Conservation (phyloP, 202 grass and related monocot genomes). For the Schoenoplectus tabernaemontani region DNA sequence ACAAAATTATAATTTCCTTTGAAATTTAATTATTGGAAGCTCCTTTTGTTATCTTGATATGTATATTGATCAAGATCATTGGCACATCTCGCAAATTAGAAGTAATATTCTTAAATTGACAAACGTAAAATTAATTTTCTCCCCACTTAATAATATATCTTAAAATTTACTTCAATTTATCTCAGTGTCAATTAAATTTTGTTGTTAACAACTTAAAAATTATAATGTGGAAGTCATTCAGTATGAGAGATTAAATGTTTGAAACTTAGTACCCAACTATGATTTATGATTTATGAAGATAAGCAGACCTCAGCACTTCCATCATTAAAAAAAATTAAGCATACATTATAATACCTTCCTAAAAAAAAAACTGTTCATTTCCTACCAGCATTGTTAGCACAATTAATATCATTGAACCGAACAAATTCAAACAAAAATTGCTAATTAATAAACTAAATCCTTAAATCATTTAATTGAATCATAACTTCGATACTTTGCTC, state of each 20-base stretch:
- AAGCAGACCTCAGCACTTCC: background rate
- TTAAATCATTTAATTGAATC: background rate
- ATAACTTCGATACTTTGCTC: background rate
- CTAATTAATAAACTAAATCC: background rate
- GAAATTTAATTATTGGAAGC: background rate
- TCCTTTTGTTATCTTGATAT: background rate
- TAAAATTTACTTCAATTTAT: too few relatives aligned
- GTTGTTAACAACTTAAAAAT: background rate
- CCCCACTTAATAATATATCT: too few relatives aligned
- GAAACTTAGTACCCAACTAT: background rate
- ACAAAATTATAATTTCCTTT: background rate
- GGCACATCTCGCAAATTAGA: background rate
- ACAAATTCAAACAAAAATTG: too few relatives aligned
- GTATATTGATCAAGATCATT: background rate
- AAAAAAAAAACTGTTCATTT: background rate
- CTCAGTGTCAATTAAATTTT: too few relatives aligned
- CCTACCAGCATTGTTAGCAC: background rate
- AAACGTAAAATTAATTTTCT: too few relatives aligned
- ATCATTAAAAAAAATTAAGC: background rate
- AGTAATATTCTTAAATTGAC: background rate
- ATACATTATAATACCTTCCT: background rate
- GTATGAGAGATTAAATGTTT: background rate
- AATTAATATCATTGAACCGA: too few relatives aligned
- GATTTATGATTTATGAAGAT: background rate
- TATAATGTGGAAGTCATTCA: background rate